phyloP scores from a whole-genome alignment of 2,329 filamentous ascomycete genomes.

The Monilinia fructigena region DNA sequence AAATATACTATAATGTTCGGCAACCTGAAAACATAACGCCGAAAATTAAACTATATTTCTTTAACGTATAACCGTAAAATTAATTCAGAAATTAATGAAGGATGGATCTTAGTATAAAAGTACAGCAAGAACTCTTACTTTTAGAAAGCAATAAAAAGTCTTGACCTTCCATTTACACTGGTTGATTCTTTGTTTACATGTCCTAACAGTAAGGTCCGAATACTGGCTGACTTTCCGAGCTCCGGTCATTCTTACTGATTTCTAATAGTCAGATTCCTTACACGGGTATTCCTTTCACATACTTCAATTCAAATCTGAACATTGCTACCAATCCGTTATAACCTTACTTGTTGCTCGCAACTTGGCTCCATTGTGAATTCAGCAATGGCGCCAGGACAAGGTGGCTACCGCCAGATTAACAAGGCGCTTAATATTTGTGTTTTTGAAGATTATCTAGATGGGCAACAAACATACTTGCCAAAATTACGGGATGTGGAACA shows the following conservation, averaged over 20 bases:
- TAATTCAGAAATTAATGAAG: too few relatives aligned
- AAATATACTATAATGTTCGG: too few relatives aligned
- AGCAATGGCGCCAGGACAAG: slow-evolving; percentile 26
- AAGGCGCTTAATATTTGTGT: slow-evolving; percentile 48
- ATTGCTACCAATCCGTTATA: not conserved
- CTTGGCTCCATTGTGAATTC: not conserved
- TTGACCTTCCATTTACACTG: too few relatives aligned
- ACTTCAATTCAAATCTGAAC: not conserved
- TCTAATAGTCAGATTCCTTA: not conserved
- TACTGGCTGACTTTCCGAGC: not conserved
- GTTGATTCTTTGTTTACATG: too few relatives aligned
- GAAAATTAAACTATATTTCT: too few relatives aligned
- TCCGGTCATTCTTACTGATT: not conserved
- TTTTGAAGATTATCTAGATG: slow-evolving; percentile 49
- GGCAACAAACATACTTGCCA: slow-evolving; percentile 43
- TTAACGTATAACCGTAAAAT: too few relatives aligned
- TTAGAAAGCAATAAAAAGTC: too few relatives aligned
- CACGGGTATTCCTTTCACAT: not conserved
- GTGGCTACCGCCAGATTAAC: slow-evolving; percentile 49
- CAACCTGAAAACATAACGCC: too few relatives aligned
- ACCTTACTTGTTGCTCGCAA: not conserved
- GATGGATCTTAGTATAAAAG: too few relatives aligned
- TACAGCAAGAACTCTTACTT: too few relatives aligned
- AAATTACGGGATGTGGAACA: slow-evolving; percentile 67
- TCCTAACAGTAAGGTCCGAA: too few relatives aligned